A percentile compares a stretch with the other conserved stretches of the same genome.
These are phyloP conservation scores for Plasmopara viticola DNA, from an alignment of 352 stramenopile genomes.

Conservation along the genomic window DNA sequence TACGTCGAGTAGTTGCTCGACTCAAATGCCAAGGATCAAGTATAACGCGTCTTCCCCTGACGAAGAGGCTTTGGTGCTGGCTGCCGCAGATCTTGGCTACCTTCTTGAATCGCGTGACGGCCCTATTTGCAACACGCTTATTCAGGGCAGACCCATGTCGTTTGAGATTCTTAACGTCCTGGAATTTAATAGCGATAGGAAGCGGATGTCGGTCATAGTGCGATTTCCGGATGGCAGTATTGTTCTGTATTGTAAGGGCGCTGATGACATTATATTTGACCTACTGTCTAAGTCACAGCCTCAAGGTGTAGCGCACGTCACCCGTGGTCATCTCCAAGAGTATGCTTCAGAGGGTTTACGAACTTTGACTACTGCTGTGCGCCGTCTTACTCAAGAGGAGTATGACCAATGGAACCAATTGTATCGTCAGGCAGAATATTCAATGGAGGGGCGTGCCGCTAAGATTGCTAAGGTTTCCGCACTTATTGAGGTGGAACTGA, in stretches of 20 bases:
- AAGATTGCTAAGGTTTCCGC: constrained; percentile 75
- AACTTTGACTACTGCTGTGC: constrained; percentile 69
- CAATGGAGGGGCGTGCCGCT: constrained; percentile 55
- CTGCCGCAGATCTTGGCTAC: constrained; percentile 70
- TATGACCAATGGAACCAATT: constrained; percentile 69
- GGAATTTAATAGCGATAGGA: constrained; percentile 97
- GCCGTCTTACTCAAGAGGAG: constrained; percentile 55
- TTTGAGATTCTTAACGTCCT: constrained; percentile 95
- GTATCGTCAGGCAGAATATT: constrained; percentile 74
- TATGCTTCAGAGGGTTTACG: constrained; percentile 73
- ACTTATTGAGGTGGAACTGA: constrained; percentile 83
- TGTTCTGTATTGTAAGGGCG: constrained; percentile 78
- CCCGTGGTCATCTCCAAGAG: constrained; percentile 73
- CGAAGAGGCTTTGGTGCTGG: constrained; percentile 73
- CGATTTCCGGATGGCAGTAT: constrained; percentile 67
- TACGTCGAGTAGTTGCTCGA: constrained; percentile 15
- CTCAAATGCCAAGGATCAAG: constrained; percentile 32
- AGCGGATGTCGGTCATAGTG: constrained; percentile 98
- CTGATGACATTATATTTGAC: constrained; percentile 79
- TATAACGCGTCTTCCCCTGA: constrained; percentile 85
- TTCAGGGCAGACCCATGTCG: constrained; percentile 59
- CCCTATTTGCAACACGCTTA: constrained; percentile 53
- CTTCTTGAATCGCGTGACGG: constrained; percentile 61
- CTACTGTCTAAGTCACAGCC: constrained; percentile 55
- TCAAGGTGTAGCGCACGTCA: constrained; percentile 75